Base-by-base conservation (phyloP, 441 rosid species). In the Pelargonium australe region DNA sequence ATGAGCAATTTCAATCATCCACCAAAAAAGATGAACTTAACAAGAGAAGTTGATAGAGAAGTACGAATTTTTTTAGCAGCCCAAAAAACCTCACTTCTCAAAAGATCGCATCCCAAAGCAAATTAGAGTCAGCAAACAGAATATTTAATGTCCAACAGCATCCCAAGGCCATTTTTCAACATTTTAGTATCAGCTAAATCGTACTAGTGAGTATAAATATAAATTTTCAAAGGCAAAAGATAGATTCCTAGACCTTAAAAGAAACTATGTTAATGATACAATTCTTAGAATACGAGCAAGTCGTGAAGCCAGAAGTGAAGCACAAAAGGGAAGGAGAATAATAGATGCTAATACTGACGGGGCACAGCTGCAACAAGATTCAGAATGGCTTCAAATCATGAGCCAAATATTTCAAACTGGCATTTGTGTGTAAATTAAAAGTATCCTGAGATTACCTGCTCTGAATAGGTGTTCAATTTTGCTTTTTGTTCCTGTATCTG, bases 381-480 rank as follows among this genome's bases (percentile, higher is more conserved):
- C 60, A 53, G 8, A 53, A 5, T 53, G 60, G 7, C 8, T 53
- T 17, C 16, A 55, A 49, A 55, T 17, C 61, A 55, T 16, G 11
- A 55, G 10, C 25, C 23, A 16, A 17, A 16, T 40, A 40, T 40
- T 40, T 40, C 10, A 55, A 55, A 55, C 23, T 55, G 16, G 61
- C 23, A 55, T 55, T 55, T n/a, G 9, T 7, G n/a, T 55, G 17
- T 55, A 13, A 55, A 14, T 16, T 7, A 5, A 19, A 16, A 16
- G 20, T 7, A 37, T 37, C 7, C 17, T 55, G 9, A 55, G 3
- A 55, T 55, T 76, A 94, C 98, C 93, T 90, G 88, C 76, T 89
- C 91, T 0, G 86, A 72, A 69, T 81, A 78, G 70, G 69, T 53
- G 6, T 60, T 66, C 43, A 81, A 69, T 71, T 85, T 85, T 69